Evolutionary conservation across 345 rosid genomes (phyloP).

Genomic region (Noccaea caerulescens): DNA sequence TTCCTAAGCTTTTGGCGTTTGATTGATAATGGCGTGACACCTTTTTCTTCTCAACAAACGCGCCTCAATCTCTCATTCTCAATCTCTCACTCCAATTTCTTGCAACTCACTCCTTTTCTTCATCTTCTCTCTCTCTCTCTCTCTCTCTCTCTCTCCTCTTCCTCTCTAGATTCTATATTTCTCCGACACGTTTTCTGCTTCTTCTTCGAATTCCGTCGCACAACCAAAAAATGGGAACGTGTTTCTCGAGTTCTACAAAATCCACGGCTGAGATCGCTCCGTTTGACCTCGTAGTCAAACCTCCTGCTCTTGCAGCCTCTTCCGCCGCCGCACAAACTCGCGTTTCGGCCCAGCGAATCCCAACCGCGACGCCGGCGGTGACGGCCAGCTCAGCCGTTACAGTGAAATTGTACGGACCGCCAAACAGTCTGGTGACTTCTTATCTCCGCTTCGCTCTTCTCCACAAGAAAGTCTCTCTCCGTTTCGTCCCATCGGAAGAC

Average conservation of each 20-base stretch:
- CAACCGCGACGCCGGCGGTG: conserved; percentile 8
- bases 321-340: conserved; percentile 19
- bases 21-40: conserved; percentile 43
- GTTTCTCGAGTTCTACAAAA: conserved; percentile 42
- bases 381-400: conserved; percentile 35
- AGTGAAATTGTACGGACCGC: conserved; percentile 49
- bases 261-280: conserved; percentile 62
- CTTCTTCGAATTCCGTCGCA: neutral
- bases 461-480: conserved; percentile 52
- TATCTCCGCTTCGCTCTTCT: conserved; percentile 65
- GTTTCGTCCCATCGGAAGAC: conserved; percentile 48
- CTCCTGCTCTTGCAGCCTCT: conserved; percentile 13
- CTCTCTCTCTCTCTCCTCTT: neutral
- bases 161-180: conserved; percentile 21
- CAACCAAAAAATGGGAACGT: conserved; percentile 57
- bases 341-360: conserved; percentile 7
- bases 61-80: conserved; percentile 16
- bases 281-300: conserved; percentile 44
- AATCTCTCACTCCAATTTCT: conserved; percentile 31
- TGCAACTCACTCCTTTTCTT: conserved; percentile 32
- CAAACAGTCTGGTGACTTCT: conserved; percentile 43
- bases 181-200: conserved; percentile 21
- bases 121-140: neutral
- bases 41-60: conserved; percentile 34
- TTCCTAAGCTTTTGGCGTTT: conserved; percentile 17